Base-by-base conservation (phyloP, 495 filamentous ascomycete genomes). In the Recurvomyces mirabilis region DNA sequence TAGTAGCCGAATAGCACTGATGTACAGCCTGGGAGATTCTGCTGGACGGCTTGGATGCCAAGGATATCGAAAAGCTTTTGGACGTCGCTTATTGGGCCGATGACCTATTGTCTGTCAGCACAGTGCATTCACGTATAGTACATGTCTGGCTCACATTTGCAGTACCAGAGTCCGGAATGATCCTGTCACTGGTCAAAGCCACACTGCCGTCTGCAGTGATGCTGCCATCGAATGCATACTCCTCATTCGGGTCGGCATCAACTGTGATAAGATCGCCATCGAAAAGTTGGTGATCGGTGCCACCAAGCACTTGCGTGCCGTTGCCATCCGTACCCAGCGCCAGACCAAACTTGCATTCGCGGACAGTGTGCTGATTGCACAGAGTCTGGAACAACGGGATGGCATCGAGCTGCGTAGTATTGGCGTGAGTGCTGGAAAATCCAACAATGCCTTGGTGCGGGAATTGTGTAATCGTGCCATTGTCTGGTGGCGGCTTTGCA, bases 11-110 rank as follows among this genome's bases (percentile, higher is more conserved):
- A 40, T 11, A 43, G 5, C 7, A 38, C 38, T 18, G 17, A n/a
- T 2, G 18, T 25, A 18, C 38, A 43, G 40, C 40, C 38, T 17
- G 25, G 17, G 11, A 25, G 11, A 10, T 15, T 45, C 22, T 36
- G 46, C 40, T 42, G 24, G 29, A 49, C 30, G 18, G 28, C 39
- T 34, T 47, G 44, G 15, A 47, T 41, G 4, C 44, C 44, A 3
- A 41, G 23, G 3, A 3, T 26, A 11, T 29, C 35, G 44, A 47
- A 47, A 6, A 47, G 22, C 5, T 12, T 20, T 4, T n/a, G 34
- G 13, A 41, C 25, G 10, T 39, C 20, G 21, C 18, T 24, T 19
- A 15, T 17, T n/a, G 49, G 49, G 24, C 37, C 43, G 29, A 46
- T 37, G 34, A 38, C 33, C 40, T 43, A 23, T 25, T 18, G 11